A percentile compares a stretch with the other conserved stretches of the same genome.
Evolutionary conservation across 306 rosid genomes (phyloP).

Genomic region (Quercus mongolica): DNA sequence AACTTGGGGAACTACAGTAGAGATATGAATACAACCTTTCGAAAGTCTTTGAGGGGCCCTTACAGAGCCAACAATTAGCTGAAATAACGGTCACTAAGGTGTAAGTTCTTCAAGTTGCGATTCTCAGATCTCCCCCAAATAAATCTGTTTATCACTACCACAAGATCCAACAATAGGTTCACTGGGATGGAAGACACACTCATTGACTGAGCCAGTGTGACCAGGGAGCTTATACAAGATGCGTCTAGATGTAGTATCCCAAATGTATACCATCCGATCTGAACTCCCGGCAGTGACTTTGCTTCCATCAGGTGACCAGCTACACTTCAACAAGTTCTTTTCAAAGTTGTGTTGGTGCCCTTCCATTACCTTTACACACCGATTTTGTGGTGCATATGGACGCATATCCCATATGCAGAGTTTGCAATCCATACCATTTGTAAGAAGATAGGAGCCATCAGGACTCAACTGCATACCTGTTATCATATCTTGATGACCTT

Average conservation of each 20-base stretch:
- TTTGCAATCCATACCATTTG: constrained; percentile 96
- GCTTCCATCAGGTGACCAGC: constrained; percentile 96
- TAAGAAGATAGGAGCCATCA: constrained; percentile 96
- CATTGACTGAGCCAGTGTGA: constrained; percentile 74
- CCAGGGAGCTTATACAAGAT: constrained; percentile 96
- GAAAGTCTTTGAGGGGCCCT: not conserved
- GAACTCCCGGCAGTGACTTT: constrained; percentile 94
- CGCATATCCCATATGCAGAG: constrained; percentile 99
- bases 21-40: not conserved
- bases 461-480: constrained; percentile 95
- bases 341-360: constrained; percentile 97
- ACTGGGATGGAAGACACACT: constrained; percentile 75
- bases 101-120: not conserved
- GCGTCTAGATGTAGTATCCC: constrained; percentile 92
- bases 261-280: constrained; percentile 89
- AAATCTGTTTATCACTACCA: constrained; percentile 86
- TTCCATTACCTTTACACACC: constrained; percentile 87
- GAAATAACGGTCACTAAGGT: not conserved
- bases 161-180: constrained; percentile 89
- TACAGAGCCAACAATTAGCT: not conserved
- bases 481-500: constrained; percentile 97
- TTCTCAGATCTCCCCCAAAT: constrained; percentile 78
- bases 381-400: constrained; percentile 92
- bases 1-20: not conserved
- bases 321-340: constrained; percentile 78